Conservation (phyloP, 2,329 filamentous ascomycete species). For the Phaeosphaeriaceae sp. region DNA sequence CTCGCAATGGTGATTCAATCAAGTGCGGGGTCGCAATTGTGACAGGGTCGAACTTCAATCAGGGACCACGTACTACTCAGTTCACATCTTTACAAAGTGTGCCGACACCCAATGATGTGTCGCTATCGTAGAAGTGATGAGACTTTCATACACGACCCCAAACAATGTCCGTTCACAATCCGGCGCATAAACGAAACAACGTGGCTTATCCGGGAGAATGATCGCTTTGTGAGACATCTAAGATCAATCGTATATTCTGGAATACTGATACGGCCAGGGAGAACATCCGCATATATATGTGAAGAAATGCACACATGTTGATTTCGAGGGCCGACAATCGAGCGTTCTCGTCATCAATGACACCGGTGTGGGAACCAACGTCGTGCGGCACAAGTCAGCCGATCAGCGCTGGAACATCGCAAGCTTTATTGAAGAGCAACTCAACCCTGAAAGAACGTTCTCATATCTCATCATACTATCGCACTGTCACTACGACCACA, state of each 20-base stretch:
- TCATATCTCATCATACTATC: slow-evolving; percentile 18
- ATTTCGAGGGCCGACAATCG: not conserved
- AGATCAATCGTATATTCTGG: not conserved
- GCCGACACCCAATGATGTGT: not conserved
- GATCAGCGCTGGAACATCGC: slow-evolving; percentile 10
- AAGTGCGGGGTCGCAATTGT: not conserved
- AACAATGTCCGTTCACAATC: slow-evolving; percentile 16
- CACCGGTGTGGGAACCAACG: slow-evolving; percentile 7
- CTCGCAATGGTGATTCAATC: not conserved
- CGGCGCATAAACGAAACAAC: slow-evolving; percentile 16
- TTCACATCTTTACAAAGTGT: too few relatives aligned
- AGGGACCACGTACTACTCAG: too few relatives aligned
- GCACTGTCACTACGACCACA: slow-evolving; percentile 21
- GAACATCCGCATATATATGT: slow-evolving; percentile 1
- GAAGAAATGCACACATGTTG: slow-evolving; percentile 8
- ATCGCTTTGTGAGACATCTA: slow-evolving; percentile 11
- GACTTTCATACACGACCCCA: not conserved
- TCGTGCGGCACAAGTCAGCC: not conserved
- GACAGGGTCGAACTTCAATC: not conserved
- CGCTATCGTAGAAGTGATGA: not conserved
- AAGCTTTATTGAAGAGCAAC: slow-evolving; percentile 16
- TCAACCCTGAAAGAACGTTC: slow-evolving; percentile 7
- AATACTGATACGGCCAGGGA: not conserved
- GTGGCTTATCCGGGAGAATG: slow-evolving; percentile 13
- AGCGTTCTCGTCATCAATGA: slow-evolving; percentile 11